Percentiles rank a stretch among this genome's conserved stretches.
Conservation (phyloP, 257 asterid species). For the Verbena officinalis region DNA sequence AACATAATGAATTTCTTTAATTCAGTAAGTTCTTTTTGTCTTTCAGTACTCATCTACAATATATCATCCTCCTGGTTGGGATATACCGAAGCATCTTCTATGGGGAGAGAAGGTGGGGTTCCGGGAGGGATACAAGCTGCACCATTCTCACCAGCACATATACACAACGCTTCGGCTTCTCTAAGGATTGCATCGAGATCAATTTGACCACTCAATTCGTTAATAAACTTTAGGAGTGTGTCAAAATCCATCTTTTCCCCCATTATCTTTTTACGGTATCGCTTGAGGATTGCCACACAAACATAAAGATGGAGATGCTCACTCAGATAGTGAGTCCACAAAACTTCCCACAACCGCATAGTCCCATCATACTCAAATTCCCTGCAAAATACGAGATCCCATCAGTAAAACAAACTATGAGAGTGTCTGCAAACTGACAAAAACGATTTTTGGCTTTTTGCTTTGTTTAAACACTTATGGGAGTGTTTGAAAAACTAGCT, state of each 20-base stretch:
- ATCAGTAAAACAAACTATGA: too few relatives aligned
- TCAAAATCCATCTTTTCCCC: conserved; percentile 96
- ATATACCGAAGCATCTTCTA: conserved; percentile 65
- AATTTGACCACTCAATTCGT: conserved; percentile 85
- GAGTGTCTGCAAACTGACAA: too few relatives aligned
- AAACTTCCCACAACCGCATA: conserved; percentile 87
- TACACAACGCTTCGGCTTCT: conserved; percentile 92
- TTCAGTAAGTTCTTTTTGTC: neutral
- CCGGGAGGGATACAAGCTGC: conserved; percentile 93
- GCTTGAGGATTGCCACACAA: conserved; percentile 84
- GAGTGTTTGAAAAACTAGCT: too few relatives aligned
- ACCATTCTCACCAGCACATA: conserved; percentile 96
- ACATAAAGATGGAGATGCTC: conserved; percentile 92
- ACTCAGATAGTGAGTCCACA: conserved; percentile 87
- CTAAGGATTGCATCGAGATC: conserved; percentile 81
- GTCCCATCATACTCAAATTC: conserved; percentile 86
- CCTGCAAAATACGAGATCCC: too few relatives aligned
- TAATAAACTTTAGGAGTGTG: conserved; percentile 89
- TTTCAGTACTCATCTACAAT: conserved; percentile 37
- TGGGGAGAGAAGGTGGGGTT: conserved; percentile 92
- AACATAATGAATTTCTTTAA: neutral
- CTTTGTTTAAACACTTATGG: too few relatives aligned
- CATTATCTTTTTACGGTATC: conserved; percentile 70
- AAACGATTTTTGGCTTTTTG: too few relatives aligned
- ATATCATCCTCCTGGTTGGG: conserved; percentile 79